These are phyloP conservation scores for Penicillium sumatraense DNA, from an alignment of 2,329 filamentous ascomycete species.

Conservation along the genomic window DNA sequence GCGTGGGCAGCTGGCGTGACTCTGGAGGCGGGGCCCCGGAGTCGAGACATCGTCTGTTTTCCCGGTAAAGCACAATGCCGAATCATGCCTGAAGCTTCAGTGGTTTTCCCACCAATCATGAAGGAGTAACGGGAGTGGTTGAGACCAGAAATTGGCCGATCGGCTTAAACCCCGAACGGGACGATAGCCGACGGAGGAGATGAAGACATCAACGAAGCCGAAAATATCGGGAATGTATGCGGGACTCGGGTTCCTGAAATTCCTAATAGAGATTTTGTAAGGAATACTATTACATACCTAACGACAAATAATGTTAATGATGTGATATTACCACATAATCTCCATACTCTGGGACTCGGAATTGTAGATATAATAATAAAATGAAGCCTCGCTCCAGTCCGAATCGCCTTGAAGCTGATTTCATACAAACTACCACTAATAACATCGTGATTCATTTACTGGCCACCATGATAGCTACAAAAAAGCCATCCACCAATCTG, in stretches of 20 bases:
- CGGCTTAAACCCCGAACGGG: constrained; percentile 3
- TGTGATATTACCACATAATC: too few relatives aligned
- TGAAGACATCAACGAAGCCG: background rate
- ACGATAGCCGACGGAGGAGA: background rate
- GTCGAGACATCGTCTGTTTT: background rate
- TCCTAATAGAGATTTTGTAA: too few relatives aligned
- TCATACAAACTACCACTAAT: background rate
- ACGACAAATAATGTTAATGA: too few relatives aligned
- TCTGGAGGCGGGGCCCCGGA: constrained; percentile 4
- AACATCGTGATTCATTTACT: background rate
- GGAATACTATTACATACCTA: too few relatives aligned
- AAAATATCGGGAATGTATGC: background rate
- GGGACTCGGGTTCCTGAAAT: constrained; percentile 4
- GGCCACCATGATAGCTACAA: constrained; percentile 9
- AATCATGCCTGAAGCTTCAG: background rate
- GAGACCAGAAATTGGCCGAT: constrained; percentile 1
- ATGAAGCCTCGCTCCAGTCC: background rate
- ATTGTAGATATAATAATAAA: too few relatives aligned
- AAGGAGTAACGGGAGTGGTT: background rate
- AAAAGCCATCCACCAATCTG: constrained; percentile 5
- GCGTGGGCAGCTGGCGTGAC: background rate
- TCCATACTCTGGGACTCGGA: too few relatives aligned
- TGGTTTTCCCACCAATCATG: background rate
- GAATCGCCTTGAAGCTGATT: background rate
- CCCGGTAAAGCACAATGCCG: background rate